These are phyloP conservation scores for Schwanniomyces occidentalis DNA, from an alignment of 805 yeast genomes.

Conservation along the genomic window DNA sequence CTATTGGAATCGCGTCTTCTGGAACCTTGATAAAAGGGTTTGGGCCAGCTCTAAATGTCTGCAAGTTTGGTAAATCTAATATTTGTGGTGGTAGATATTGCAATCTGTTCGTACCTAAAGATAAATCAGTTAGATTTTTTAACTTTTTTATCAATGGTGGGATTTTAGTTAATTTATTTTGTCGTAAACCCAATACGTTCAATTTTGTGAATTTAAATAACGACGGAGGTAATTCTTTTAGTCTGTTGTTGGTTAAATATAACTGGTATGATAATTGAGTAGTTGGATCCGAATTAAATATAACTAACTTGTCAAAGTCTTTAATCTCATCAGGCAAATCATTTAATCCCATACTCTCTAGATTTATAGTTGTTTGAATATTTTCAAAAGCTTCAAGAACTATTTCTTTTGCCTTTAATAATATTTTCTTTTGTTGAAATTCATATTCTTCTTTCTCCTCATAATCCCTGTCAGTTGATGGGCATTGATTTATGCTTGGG, in stretches of 20 bases:
- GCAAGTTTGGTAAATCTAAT: constrained; percentile 42
- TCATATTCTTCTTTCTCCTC: constrained; percentile 19
- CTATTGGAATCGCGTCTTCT: constrained; percentile 23
- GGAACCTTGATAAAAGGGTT: constrained; percentile 41
- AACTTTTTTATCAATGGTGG: constrained; percentile 50
- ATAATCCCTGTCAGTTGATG: constrained; percentile 35
- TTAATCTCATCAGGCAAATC: constrained; percentile 58
- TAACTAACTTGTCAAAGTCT: constrained; percentile 56
- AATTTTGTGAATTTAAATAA: constrained; percentile 51
- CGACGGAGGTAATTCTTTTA: constrained; percentile 49
- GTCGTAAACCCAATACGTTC: constrained; percentile 53
- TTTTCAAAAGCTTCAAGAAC: constrained; percentile 51
- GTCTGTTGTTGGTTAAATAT: constrained; percentile 50
- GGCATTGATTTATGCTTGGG: constrained; percentile 25
- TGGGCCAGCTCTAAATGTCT: constrained; percentile 55
- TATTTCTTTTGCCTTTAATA: constrained; percentile 37
- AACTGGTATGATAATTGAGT: constrained; percentile 40
- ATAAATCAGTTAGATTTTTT: constrained; percentile 46
- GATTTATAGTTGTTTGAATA: constrained; percentile 40
- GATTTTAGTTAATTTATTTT: constrained; percentile 46
- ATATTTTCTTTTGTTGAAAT: constrained; percentile 16
- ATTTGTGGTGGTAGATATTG: constrained; percentile 55
- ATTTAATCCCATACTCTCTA: constrained; percentile 49
- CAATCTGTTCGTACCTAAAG: constrained; percentile 52
- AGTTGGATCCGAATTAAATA: constrained; percentile 28